These are phyloP conservation scores for Candida pseudofarinosa DNA, from an alignment of 805 yeast genomes.

Conservation along the genomic window DNA sequence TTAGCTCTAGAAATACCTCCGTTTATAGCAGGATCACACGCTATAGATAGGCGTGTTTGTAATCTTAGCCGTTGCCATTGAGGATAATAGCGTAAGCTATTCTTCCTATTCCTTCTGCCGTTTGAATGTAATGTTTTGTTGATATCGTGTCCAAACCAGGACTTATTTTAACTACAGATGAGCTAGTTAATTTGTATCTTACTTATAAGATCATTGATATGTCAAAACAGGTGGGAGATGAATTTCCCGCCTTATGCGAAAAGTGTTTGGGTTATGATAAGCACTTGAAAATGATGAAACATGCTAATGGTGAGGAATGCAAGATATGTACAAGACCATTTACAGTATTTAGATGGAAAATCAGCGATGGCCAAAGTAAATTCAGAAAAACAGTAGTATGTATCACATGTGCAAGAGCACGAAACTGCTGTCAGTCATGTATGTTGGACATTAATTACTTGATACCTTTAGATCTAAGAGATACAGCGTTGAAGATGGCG, in stretches of 20 bases:
- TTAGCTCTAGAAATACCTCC: too few relatives aligned
- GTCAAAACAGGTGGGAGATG: conserved; percentile 5
- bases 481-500: conserved; percentile 73
- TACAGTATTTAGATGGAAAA: conserved; percentile 73
- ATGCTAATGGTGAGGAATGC: conserved; percentile 73
- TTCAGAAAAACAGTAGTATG: conserved; percentile 70
- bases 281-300: conserved; percentile 67
- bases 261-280: conserved; percentile 66
- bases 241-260: conserved; percentile 66
- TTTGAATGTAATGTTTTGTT: too few relatives aligned
- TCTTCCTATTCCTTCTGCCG: too few relatives aligned
- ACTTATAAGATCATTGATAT: neutral
- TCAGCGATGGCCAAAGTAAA: conserved; percentile 33
- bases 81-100: too few relatives aligned
- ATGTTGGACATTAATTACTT: conserved; percentile 78
- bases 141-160: neutral
- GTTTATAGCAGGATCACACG: too few relatives aligned
- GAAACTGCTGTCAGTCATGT: conserved; percentile 86
- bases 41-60: too few relatives aligned
- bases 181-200: neutral
- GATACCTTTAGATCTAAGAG: conserved; percentile 74
- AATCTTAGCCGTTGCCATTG: too few relatives aligned
- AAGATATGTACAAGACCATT: conserved; percentile 82
- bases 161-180: neutral
- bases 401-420: conserved; percentile 68